phyloP scores from a whole-genome alignment of 345 rosid genomes.

The Cardamine chenopodiifolia region DNA sequence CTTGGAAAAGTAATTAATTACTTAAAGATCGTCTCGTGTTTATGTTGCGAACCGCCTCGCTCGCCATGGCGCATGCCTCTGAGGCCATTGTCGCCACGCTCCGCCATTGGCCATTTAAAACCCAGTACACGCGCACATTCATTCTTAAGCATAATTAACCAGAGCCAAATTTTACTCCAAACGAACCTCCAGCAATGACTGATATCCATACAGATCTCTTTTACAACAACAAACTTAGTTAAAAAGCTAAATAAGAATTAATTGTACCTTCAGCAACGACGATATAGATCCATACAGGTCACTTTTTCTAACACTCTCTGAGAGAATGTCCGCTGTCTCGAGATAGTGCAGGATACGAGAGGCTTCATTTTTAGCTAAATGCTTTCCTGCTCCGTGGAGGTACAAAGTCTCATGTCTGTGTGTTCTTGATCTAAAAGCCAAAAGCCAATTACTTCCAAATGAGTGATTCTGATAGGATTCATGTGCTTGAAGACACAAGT shows the following conservation, averaged over 20 bases:
- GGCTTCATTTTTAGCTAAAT: slow-evolving; percentile 73
- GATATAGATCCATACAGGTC: slow-evolving; percentile 89
- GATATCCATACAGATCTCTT: not conserved
- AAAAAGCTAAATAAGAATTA: not conserved
- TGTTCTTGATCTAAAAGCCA: slow-evolving; percentile 67
- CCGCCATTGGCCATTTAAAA: too few species aligned
- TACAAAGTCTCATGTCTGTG: slow-evolving; percentile 75
- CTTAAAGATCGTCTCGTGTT: too few species aligned
- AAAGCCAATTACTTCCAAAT: slow-evolving; percentile 17
- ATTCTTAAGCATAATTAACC: not conserved
- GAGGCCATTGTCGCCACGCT: too few species aligned
- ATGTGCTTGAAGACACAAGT: not conserved
- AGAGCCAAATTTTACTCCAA: not conserved
- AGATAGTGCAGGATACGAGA: slow-evolving; percentile 83
- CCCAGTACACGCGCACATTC: not conserved
- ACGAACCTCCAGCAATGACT: not conserved
- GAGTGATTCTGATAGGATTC: not conserved
- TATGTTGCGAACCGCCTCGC: too few species aligned
- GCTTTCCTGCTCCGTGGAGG: slow-evolving; percentile 92
- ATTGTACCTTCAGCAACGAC: slow-evolving; percentile 74
- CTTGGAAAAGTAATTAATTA: too few species aligned
- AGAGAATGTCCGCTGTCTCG: slow-evolving; percentile 75
- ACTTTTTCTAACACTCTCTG: slow-evolving; percentile 92
- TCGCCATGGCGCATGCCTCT: too few species aligned
- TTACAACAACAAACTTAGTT: not conserved